Conservation (phyloP, 2,329 filamentous ascomycete species). For the Alternaria hordeiaustralica region DNA sequence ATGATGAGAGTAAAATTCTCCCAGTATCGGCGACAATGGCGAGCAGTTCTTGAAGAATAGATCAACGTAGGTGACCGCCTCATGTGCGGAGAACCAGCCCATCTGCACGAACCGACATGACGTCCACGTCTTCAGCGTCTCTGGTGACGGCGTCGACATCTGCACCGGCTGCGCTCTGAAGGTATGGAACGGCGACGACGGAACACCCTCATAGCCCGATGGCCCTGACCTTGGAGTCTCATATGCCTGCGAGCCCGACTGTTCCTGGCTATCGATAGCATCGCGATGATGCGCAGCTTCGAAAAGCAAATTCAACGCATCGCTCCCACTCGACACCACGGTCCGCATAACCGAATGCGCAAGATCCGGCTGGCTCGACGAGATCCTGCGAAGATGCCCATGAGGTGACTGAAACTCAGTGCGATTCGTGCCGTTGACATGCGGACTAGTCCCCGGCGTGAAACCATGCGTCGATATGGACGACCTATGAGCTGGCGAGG, state of each 20-base stretch:
- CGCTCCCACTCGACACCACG: slow-evolving; percentile 61
- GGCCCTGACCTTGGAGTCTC: slow-evolving; percentile 45
- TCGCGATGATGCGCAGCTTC: slow-evolving; percentile 55
- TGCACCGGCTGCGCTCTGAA: slow-evolving; percentile 46
- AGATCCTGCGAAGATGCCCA: slow-evolving; percentile 38
- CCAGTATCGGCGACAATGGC: slow-evolving; percentile 58
- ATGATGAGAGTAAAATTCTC: slow-evolving; percentile 58
- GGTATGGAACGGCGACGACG: slow-evolving; percentile 39
- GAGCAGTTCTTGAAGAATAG: slow-evolving; percentile 61
- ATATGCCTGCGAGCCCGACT: slow-evolving; percentile 46
- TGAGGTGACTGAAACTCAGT: slow-evolving; percentile 41
- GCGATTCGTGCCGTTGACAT: slow-evolving; percentile 28
- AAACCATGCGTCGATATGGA: slow-evolving; percentile 35
- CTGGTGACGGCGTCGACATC: slow-evolving; percentile 48
- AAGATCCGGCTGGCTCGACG: slow-evolving; percentile 44
- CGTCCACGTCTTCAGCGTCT: slow-evolving; percentile 56
- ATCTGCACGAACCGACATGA: slow-evolving; percentile 61
- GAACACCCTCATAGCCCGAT: slow-evolving; percentile 31
- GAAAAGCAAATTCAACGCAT: slow-evolving; percentile 61
- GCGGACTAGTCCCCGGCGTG: slow-evolving; percentile 36
- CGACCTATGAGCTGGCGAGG: slow-evolving; percentile 28
- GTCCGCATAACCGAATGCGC: slow-evolving; percentile 54
- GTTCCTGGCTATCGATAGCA: slow-evolving; percentile 43
- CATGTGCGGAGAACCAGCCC: slow-evolving; percentile 63
- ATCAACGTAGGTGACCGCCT: slow-evolving; percentile 62